Base-by-base conservation (phyloP, 2,329 filamentous ascomycete species). In the Nothophoma quercina region DNA sequence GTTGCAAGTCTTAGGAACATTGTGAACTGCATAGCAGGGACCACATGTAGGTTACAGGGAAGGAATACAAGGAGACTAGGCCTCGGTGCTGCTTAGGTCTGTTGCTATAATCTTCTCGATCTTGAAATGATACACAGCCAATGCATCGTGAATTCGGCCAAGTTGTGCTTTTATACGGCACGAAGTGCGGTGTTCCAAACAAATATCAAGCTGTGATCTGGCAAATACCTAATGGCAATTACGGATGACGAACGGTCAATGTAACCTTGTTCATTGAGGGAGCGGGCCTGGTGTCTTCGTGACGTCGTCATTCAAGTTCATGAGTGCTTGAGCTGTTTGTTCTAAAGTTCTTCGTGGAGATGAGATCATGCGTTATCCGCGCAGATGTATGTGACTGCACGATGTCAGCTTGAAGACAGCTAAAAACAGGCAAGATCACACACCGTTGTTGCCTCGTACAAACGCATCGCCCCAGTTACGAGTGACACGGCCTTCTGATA, bases 381-480 rank as follows among this genome's bases (percentile, higher is more conserved):
- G 51, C 64, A 66, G 18, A 70, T 70, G 43, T 70, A 70, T 51
- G 67, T 68, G 36, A 70, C 67, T 70, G 23, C 26, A 26, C 18
- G 19, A 38, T 21, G 39, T 67, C 19, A 69, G 60, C 22, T 52
- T 8, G 5, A 10, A 38, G 13, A 10, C 12, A 16, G 38, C 15
- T 10, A 12, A 28, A n/a, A 23, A 19, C 13, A 6, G 8, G 4
- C 12, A n/a, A 25, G 15, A n/a, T 19, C 28, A 28, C 51, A 25
- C 63, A 96, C 93, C 93, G 70, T 98, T 98, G 78, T 98, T 98
- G 64, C 93, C 93, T 75, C 93, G 85, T 51, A 98, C 90, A 74
- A 98, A 98, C 5, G 93, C 91, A 80, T 98, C 93, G 7, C 93
- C 93, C 73, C 96, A 97, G 47, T 85, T 89, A 67, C 90, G 85